phyloP scores from a whole-genome alignment of 2,329 filamentous ascomycete genomes.

The Neofusicoccum cordaticola region DNA sequence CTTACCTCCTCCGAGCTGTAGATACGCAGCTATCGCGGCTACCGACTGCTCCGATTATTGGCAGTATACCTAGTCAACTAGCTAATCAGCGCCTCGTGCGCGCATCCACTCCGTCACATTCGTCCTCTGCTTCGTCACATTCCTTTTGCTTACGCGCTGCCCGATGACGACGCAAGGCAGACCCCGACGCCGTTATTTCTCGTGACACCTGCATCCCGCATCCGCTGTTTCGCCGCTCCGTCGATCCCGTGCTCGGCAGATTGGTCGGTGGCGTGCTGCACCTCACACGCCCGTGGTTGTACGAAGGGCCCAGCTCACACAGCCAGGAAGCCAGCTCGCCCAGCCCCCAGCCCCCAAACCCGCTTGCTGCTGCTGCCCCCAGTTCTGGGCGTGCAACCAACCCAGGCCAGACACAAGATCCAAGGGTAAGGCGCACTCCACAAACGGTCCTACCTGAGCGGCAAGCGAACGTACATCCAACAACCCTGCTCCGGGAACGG shows the following conservation, averaged over 20 bases:
- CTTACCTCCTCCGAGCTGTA: slow-evolving; percentile 8
- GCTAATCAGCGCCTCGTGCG: neutral
- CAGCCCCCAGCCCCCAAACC: neutral
- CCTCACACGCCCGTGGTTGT: slow-evolving; percentile 1
- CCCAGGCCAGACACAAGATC: neutral
- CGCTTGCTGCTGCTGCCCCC: neutral
- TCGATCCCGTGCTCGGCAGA: slow-evolving; percentile 7
- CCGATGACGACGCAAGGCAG: slow-evolving; percentile 7
- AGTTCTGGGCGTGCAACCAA: too few species aligned
- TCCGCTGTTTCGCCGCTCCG: slow-evolving; percentile 10
- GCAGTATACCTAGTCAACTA: slow-evolving; percentile 12
- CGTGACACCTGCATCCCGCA: slow-evolving; percentile 4
- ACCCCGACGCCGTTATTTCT: slow-evolving; percentile 1
- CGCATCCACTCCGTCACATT: neutral
- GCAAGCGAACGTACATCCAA: neutral
- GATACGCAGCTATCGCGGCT: slow-evolving; percentile 5
- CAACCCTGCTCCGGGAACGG: slow-evolving; percentile 4
- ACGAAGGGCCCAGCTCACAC: neutral
- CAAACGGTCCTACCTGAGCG: neutral
- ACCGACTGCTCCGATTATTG: slow-evolving; percentile 6
- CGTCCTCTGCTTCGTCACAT: neutral
- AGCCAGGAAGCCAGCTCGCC: neutral
- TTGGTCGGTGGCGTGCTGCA: slow-evolving; percentile 2
- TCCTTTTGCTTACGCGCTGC: slow-evolving; percentile 3
- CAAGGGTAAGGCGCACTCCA: neutral